Evolutionary conservation across 2,329 filamentous ascomycete species (phyloP), one percentile per base, ranked within the genome.

Genomic region (Cylindrodendrum hubeiense): DNA sequence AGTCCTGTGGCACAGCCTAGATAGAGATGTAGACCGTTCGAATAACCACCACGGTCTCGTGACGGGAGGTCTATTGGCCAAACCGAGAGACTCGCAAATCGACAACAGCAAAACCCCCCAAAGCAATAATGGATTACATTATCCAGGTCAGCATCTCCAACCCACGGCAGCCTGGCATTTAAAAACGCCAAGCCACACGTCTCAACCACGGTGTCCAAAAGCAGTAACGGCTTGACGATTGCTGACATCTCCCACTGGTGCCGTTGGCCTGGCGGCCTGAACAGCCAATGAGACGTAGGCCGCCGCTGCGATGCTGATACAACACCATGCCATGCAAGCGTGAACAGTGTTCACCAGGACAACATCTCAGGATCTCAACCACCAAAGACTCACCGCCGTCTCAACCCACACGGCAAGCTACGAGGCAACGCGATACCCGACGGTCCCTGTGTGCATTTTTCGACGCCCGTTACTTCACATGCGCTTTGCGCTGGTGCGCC

Each of bases 401-500:
- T 15, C n/a, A n/a, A 17, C 26, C 33, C 34, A n/a, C 19, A 55
- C 15, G 34, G 37, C 21, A 49, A 30, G 4, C 44, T 34, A 5
- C 22, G 3, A 60, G 12, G 28, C 19, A 30, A 13, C 8, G 4
- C 34, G 15, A 37, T 34, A 59, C 39, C 34, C n/a, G 24, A 22
- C n/a, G 28, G 12, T 22, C 15, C 19, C 17, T 17, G 19, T 24
- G 21, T 19, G n/a, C 15, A 8, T 5, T 49, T 59, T 56, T 46
- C 17, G n/a, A 28, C 58, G 13, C 30, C 28, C 26, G 22, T 26
- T 44, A 49, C 28, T 52, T 55, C 63, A 44, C 51, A 74, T 74
- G 72, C 54, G 41, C 56, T 5, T 30, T 55, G 60, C 26, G 49
- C 37, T 61, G 41, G 22, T 53, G 41, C 69, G 57, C 30, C 51